Conservation (phyloP, 306 rosid species). For the Fragaria nilgerrensis region DNA sequence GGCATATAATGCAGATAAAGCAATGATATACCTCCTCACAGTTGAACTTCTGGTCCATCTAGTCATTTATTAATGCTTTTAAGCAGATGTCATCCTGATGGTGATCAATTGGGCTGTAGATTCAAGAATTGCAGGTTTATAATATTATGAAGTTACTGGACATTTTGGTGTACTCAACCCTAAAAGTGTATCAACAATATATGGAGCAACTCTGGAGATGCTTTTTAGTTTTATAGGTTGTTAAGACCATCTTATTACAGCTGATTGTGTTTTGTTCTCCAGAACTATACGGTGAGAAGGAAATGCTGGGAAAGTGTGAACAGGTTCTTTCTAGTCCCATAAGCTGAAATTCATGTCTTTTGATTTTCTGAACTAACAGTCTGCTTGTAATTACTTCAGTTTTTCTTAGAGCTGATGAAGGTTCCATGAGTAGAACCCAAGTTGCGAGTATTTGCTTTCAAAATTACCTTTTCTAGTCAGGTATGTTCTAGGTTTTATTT, state of each 20-base stretch:
- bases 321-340: slow-evolving; percentile 57
- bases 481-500: slow-evolving; percentile 36
- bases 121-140: too few species aligned
- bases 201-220: neutral
- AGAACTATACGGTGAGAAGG: slow-evolving; percentile 85
- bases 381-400: slow-evolving; percentile 41
- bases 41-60: neutral
- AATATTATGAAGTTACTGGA: too few species aligned
- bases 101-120: too few species aligned
- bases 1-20: too few species aligned
- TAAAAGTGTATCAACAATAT: too few species aligned
- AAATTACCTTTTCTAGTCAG: slow-evolving; percentile 84
- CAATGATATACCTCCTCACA: neutral
- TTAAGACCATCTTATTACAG: slow-evolving; percentile 2
- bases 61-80: neutral
- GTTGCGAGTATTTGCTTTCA: slow-evolving; percentile 95
- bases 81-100: neutral
- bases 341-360: slow-evolving; percentile 21
- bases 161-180: neutral
- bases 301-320: slow-evolving; percentile 94
- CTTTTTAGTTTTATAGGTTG: neutral
- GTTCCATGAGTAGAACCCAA: slow-evolving; percentile 95
- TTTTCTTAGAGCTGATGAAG: slow-evolving; percentile 92
- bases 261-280: slow-evolving; percentile 36
- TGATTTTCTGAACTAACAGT: slow-evolving; percentile 27